These are phyloP conservation scores for Liquidambar formosana DNA, from an alignment of 164 flowering plant genomes.

Conservation along the genomic window DNA sequence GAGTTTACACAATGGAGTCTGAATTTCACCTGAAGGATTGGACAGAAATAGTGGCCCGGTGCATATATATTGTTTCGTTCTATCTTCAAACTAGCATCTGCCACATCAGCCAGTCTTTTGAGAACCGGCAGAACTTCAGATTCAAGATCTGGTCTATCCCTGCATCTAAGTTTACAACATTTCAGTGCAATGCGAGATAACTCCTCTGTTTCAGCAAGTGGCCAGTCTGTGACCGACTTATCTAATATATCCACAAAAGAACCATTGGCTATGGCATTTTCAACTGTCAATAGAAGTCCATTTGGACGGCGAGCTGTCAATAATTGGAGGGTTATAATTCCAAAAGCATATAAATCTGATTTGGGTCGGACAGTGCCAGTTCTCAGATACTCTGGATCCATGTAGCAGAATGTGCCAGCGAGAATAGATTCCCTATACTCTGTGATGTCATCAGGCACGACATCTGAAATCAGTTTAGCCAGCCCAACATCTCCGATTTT, in stretches of 20 bases:
- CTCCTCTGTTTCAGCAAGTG: conserved; percentile 62
- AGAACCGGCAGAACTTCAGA: conserved; percentile 67
- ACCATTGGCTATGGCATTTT: conserved; percentile 49
- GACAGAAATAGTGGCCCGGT: conserved; percentile 78
- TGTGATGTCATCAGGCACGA: conserved; percentile 72
- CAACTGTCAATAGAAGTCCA: conserved; percentile 47
- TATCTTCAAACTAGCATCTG: conserved; percentile 36
- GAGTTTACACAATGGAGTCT: not conserved
- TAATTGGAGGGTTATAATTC: conserved; percentile 68
- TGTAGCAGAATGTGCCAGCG: conserved; percentile 76
- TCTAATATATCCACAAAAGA: conserved; percentile 54
- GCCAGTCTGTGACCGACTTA: conserved; percentile 68
- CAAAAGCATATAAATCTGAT: conserved; percentile 84
- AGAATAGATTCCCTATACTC: conserved; percentile 61
- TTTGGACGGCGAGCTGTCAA: conserved; percentile 58
- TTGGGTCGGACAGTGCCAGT: conserved; percentile 85
- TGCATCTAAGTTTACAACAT: conserved; percentile 66
- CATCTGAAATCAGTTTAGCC: conserved; percentile 62
- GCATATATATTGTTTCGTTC: conserved; percentile 29
- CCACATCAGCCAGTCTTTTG: conserved; percentile 52
- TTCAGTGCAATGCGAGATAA: conserved; percentile 59
- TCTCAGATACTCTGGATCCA: conserved; percentile 93
- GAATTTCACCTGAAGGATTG: conserved; percentile 74
- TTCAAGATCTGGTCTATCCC: conserved; percentile 89
- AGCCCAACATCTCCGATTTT: conserved; percentile 87